phyloP scores from a whole-genome alignment of 2,329 filamentous ascomycete genomes.

The Phoma sp. region DNA sequence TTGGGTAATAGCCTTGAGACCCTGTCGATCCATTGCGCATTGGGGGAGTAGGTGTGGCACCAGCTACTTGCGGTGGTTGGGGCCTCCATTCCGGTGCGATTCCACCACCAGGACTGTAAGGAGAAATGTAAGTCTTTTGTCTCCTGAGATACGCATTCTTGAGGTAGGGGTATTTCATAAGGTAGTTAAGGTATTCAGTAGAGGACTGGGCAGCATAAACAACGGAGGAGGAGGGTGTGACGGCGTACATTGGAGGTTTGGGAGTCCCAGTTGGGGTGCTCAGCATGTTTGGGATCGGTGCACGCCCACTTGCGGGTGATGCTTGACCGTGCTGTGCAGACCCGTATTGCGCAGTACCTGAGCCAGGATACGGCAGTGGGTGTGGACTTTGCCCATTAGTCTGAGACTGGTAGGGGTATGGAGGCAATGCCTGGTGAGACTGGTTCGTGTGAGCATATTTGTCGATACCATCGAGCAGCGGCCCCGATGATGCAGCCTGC shows the following conservation, averaged over 20 bases:
- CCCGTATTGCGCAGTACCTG: slow-evolving; percentile 24
- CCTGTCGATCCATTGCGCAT: slow-evolving; percentile 14
- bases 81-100: slow-evolving; percentile 53
- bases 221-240: slow-evolving; percentile 46
- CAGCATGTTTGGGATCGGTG: slow-evolving; percentile 42
- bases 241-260: slow-evolving; percentile 50
- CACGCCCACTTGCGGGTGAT: slow-evolving; percentile 33
- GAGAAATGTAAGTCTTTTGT: slow-evolving; percentile 56
- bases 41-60: neutral
- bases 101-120: slow-evolving; percentile 54
- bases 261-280: slow-evolving; percentile 41
- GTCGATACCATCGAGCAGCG: slow-evolving; percentile 31
- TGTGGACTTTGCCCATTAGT: slow-evolving; percentile 19
- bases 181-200: slow-evolving; percentile 52
- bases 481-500: slow-evolving; percentile 29
- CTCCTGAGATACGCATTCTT: slow-evolving; percentile 54
- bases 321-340: slow-evolving; percentile 20
- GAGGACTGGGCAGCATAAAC: slow-evolving; percentile 46
- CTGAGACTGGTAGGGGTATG: slow-evolving; percentile 34
- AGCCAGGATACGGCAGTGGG: slow-evolving; percentile 28
- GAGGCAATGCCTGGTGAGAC: slow-evolving; percentile 27
- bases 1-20: slow-evolving; percentile 14
- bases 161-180: slow-evolving; percentile 56
- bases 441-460: slow-evolving; percentile 38
- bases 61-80: slow-evolving; percentile 23